A percentile compares a stretch with the other conserved stretches of the same genome.
These are phyloP conservation scores for Lentinula lateritia DNA, from an alignment of 768 basidiomycete species.

Conservation along the genomic window DNA sequence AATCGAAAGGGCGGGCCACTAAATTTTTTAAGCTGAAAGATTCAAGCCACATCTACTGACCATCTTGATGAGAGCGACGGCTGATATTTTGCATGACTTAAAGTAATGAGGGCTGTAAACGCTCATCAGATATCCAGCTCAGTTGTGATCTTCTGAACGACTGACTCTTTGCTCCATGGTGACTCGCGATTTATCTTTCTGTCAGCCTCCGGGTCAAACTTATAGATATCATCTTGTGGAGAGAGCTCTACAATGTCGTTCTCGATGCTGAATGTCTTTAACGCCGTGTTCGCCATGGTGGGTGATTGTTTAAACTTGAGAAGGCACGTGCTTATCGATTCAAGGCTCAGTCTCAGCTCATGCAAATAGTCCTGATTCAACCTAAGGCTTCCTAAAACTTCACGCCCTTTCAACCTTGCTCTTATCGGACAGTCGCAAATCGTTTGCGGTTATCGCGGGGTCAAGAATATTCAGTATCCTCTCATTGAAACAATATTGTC, in stretches of 20 bases:
- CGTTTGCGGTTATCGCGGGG: too few relatives aligned
- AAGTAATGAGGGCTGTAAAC: constrained; percentile 66
- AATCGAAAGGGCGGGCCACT: not conserved
- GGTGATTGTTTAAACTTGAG: not conserved
- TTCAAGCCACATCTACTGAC: constrained; percentile 27
- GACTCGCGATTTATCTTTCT: constrained; percentile 57
- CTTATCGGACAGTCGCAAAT: too few relatives aligned
- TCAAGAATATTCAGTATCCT: too few relatives aligned
- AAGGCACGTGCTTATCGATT: not conserved
- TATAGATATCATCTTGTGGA: constrained; percentile 76
- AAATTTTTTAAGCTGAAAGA: not conserved
- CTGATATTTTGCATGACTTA: constrained; percentile 91
- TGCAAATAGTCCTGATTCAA: too few relatives aligned
- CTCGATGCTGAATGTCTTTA: constrained; percentile 66
- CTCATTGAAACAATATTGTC: too few relatives aligned
- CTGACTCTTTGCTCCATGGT: constrained; percentile 85
- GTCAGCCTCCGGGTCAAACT: constrained; percentile 66
- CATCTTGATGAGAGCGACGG: constrained; percentile 95
- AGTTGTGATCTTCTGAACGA: not conserved
- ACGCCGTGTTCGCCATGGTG: constrained; percentile 35
- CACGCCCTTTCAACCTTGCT: too few relatives aligned
- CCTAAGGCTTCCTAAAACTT: too few relatives aligned
- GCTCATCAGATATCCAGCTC: not conserved
- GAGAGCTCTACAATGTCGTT: constrained; percentile 70
- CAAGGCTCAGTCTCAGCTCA: too few relatives aligned